These are phyloP conservation scores for Boechera divaricarpa DNA, from an alignment of 345 rosid species.

Conservation along the genomic window DNA sequence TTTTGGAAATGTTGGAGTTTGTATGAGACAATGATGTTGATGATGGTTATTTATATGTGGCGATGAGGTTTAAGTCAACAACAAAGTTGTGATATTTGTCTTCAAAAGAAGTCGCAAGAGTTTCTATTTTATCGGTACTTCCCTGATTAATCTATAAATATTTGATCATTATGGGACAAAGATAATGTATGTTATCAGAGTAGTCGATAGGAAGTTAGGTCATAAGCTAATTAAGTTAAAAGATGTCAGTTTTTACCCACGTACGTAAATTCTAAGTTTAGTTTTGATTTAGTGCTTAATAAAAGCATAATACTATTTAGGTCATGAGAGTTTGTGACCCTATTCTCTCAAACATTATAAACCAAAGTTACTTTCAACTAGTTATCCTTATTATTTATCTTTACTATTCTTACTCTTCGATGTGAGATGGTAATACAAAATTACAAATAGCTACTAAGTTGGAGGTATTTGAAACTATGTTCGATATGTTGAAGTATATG, in stretches of 20 bases:
- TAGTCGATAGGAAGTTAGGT: slow-evolving; percentile 29
- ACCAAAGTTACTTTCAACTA: not conserved
- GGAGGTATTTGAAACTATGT: not conserved
- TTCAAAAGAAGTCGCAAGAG: not conserved
- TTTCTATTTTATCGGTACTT: slow-evolving; percentile 15
- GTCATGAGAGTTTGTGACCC: not conserved
- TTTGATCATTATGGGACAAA: not conserved
- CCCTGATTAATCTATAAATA: not conserved
- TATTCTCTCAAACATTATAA: not conserved
- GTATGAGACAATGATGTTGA: slow-evolving; percentile 24
- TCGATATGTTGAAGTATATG: not conserved
- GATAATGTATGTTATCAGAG: slow-evolving; percentile 25
- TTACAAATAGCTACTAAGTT: not conserved
- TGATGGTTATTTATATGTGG: slow-evolving; percentile 22
- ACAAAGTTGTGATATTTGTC: slow-evolving; percentile 1
- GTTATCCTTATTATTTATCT: not conserved
- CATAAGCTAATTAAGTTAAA: not conserved
- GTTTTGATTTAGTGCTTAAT: not conserved
- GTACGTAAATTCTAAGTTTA: slow-evolving; percentile 2
- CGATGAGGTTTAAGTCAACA: slow-evolving; percentile 21
- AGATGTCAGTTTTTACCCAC: not conserved
- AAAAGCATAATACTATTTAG: not conserved
- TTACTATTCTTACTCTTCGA: not conserved
- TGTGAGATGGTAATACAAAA: slow-evolving; percentile 1
- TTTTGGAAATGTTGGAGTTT: slow-evolving; percentile 22